Evolutionary conservation across 495 filamentous ascomycete genomes (phyloP).

Genomic region (Penicillium pulvis): DNA sequence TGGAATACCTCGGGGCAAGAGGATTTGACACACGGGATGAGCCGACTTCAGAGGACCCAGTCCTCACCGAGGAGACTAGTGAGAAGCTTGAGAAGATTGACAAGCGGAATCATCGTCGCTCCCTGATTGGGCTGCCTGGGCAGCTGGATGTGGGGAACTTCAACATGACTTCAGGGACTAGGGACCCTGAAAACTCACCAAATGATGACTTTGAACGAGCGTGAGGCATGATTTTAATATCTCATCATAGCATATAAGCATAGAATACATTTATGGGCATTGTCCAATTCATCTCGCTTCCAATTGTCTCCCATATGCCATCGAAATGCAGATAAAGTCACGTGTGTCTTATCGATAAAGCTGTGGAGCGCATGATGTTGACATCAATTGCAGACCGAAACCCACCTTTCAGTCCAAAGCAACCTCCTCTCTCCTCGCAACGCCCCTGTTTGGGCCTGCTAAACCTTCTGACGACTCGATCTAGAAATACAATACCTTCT

Average conservation of each 20-base stretch:
- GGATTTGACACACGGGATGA: constrained; percentile 39
- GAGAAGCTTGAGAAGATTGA: constrained; percentile 44
- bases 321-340: not conserved
- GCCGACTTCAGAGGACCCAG: constrained; percentile 26
- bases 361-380: constrained; percentile 11
- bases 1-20: constrained; percentile 48
- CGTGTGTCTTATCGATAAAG: constrained; percentile 36
- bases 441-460: not conserved
- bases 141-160: constrained; percentile 41
- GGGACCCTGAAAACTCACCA: constrained; percentile 32
- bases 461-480: not conserved
- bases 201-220: constrained; percentile 58
- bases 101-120: constrained; percentile 44
- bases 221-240: constrained; percentile 29
- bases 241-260: constrained; percentile 30
- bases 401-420: not conserved
- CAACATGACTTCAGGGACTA: constrained; percentile 28
- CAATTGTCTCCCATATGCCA: not conserved
- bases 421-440: not conserved
- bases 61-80: constrained; percentile 62
- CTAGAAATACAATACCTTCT: not conserved
- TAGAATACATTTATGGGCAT: constrained; percentile 3
- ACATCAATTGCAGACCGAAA: constrained; percentile 4
- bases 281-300: not conserved
- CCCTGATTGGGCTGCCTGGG: constrained; percentile 38